Conservation (phyloP, 805 yeast genomes). For the Hanseniaspora taiwanica region DNA sequence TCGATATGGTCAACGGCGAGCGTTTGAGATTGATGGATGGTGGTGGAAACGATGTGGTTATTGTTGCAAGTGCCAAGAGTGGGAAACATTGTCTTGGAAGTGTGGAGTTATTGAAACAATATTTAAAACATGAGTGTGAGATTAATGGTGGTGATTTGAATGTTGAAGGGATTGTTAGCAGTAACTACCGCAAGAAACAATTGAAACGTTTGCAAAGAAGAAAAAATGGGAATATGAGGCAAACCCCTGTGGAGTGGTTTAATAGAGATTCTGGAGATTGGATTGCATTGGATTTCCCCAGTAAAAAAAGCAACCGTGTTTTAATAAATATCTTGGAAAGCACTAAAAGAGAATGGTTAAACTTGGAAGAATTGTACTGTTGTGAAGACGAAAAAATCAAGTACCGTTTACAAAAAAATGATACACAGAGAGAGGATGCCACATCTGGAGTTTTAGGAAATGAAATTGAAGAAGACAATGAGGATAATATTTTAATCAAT, state of each 20-base stretch:
- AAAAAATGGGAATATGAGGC: constrained; percentile 36
- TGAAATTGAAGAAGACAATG: too few relatives aligned
- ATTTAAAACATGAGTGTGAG: constrained; percentile 39
- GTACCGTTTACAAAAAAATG: constrained; percentile 4
- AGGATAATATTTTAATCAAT: constrained; percentile 18
- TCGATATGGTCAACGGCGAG: constrained; percentile 44
- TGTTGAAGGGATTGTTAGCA: constrained; percentile 61
- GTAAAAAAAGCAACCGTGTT: constrained; percentile 34
- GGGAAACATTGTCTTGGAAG: constrained; percentile 66
- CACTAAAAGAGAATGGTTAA: constrained; percentile 51
- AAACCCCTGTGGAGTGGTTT: constrained; percentile 31
- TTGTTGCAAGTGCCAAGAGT: constrained; percentile 66
- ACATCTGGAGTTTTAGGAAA: too few relatives aligned
- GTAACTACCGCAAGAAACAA: constrained; percentile 37
- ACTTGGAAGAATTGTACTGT: constrained; percentile 61
- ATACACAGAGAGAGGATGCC: background rate
- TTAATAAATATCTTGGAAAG: constrained; percentile 62
- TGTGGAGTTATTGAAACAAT: constrained; percentile 40
- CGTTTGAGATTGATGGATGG: constrained; percentile 27
- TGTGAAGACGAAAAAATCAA: constrained; percentile 26
- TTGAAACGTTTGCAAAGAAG: constrained; percentile 39
- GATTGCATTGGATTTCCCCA: constrained; percentile 63
- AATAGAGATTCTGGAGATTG: constrained; percentile 56
- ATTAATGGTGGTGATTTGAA: constrained; percentile 26
- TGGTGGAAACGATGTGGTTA: constrained; percentile 33